Evolutionary conservation across 306 rosid genomes (phyloP), one percentile per base, ranked within the genome.

Genomic region (Chamaecrista fasciculata): DNA sequence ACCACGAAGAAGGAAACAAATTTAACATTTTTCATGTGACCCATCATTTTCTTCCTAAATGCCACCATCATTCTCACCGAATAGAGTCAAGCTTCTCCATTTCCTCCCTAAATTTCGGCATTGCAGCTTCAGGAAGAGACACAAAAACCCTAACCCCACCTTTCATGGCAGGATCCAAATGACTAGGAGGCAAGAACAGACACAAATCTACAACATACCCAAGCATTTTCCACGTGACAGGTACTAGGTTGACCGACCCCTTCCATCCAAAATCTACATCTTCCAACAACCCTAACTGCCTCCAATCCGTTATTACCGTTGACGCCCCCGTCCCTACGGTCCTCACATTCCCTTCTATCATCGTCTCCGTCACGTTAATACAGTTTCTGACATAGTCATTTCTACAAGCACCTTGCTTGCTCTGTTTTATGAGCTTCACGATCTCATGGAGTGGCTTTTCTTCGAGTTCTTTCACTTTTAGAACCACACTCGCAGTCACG

Each of bases 231-330:
- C 78, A 67, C 10, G 90, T 85, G 8, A 82, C 58, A 5, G 90
- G 76, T 3, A 78, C 48, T 16, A 82, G 47, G 49, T 85, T 82
- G 55, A 80, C 76, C 21, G 79, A 64, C 47, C 11, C 69, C 62
- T 81, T 82, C 74, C 83, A 77, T 36, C 90, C 90, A 63, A 85
- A 74, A 60, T 76, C 82, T 61, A 69, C 80, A 66, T 82, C 85
- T 37, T 80, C 80, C 72, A 80, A 19, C 67, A 85, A 82, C 34
- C 78, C 75, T 58, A 85, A 46, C 20, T 85, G 81, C 64, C 90
- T 75, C 87, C 90, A 85, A 77, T 85, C 85, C 11, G 87, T 85
- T 20, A 82, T 65, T 7, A 72, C 78, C 80, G 66, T 20, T 1
- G 81, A 42, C 42, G 83, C 81, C 39, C 87, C 78, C n/a, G 61